These are phyloP conservation scores for Parachaetomium inaequale DNA, from an alignment of 495 filamentous ascomycete species.

Conservation along the genomic window DNA sequence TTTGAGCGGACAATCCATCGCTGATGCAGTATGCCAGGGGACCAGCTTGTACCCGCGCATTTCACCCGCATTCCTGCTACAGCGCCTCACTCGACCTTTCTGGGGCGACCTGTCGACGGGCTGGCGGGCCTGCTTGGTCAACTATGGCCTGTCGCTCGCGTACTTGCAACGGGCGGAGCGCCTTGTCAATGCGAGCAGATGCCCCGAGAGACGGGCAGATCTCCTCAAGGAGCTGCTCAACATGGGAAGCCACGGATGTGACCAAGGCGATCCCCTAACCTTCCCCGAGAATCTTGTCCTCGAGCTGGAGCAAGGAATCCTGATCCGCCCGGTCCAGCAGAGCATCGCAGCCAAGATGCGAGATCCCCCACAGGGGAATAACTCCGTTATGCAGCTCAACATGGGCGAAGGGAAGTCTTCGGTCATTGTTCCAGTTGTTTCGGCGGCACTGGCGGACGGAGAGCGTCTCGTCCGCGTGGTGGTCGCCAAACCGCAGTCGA, in stretches of 20 bases:
- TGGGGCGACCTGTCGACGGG: slow-evolving; percentile 22
- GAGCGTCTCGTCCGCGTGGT: slow-evolving; percentile 53
- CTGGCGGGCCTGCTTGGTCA: slow-evolving; percentile 35
- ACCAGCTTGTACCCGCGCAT: slow-evolving; percentile 27
- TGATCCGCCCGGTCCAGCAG: slow-evolving; percentile 59
- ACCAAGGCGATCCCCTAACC: slow-evolving; percentile 49
- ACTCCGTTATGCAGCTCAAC: slow-evolving; percentile 64
- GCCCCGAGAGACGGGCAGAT: slow-evolving; percentile 30
- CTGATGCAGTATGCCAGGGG: neutral
- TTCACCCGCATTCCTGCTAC: slow-evolving; percentile 36
- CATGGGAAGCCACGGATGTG: slow-evolving; percentile 38
- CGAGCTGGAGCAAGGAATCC: slow-evolving; percentile 60
- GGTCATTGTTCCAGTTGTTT: slow-evolving; percentile 64
- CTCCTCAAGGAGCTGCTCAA: slow-evolving; percentile 52
- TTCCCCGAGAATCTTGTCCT: slow-evolving; percentile 59
- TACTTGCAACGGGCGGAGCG: slow-evolving; percentile 41
- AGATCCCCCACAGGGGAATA: slow-evolving; percentile 40
- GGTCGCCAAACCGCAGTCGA: slow-evolving; percentile 59
- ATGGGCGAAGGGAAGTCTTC: slow-evolving; percentile 76
- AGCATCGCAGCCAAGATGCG: slow-evolving; percentile 58
- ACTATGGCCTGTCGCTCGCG: slow-evolving; percentile 37
- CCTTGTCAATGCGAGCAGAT: slow-evolving; percentile 18
- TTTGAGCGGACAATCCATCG: neutral
- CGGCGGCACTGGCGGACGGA: slow-evolving; percentile 53
- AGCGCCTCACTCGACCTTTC: slow-evolving; percentile 30